phyloP scores from a whole-genome alignment of 139 green algal genomes.

The Tetradesmus obliquus region DNA sequence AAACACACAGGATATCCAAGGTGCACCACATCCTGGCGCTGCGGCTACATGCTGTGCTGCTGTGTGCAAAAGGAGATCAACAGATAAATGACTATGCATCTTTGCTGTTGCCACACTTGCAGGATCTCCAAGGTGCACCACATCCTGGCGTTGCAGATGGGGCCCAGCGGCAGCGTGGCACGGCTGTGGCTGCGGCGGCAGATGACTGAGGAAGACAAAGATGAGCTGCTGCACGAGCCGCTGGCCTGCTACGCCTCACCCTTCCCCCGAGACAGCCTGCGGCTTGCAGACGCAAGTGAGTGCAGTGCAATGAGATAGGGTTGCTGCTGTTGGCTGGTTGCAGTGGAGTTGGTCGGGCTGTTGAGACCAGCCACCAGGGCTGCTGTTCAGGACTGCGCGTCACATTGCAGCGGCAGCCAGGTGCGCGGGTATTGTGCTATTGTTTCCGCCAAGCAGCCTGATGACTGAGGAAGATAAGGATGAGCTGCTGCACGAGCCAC shows the following conservation, averaged over 20 bases:
- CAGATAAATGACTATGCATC: neutral
- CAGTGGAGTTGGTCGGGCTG: no score
- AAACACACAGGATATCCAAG: no score
- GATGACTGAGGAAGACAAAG: slow-evolving; percentile 49
- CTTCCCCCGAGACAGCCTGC: slow-evolving; percentile 27
- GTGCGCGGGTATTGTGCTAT: no score
- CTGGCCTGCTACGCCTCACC: slow-evolving; percentile 35
- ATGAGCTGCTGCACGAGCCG: slow-evolving; percentile 44
- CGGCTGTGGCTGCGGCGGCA: slow-evolving; percentile 43
- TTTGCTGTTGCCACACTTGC: neutral
- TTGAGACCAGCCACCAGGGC: no score
- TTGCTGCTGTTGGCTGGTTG: neutral
- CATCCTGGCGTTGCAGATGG: slow-evolving; percentile 34
- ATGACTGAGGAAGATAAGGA: no score
- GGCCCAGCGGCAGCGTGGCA: neutral
- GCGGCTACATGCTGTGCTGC: no score
- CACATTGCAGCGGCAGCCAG: no score
- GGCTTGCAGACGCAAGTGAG: slow-evolving; percentile 16
- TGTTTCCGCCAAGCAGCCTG: no score
- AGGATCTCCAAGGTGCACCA: slow-evolving; percentile 44
- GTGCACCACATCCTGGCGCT: no score
- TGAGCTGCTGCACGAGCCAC: neutral
- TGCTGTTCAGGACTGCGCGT: no score
- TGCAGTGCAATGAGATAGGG: neutral
- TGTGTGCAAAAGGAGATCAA: no score